Conservation (phyloP, 116 monocot genomes). For the Posidonia oceanica region DNA sequence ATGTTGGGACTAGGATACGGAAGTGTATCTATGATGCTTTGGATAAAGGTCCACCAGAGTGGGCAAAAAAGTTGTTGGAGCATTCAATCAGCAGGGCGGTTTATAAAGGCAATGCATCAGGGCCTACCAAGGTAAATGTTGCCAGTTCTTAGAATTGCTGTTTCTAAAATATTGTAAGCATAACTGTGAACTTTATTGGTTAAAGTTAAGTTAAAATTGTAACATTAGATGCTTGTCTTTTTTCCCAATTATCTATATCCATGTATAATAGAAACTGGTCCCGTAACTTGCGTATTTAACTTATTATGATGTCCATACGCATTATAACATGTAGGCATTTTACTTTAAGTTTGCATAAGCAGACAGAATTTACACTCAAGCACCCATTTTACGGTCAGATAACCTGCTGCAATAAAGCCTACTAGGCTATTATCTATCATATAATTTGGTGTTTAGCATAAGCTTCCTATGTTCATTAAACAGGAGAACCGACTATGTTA, state of each 20-base stretch:
- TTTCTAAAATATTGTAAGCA: not conserved
- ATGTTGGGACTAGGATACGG: conserved; percentile 96
- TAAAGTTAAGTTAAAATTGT: not conserved
- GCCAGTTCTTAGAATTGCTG: not conserved
- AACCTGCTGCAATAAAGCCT: no score
- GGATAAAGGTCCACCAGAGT: conserved; percentile 76
- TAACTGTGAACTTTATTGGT: not conserved
- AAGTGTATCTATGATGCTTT: conserved; percentile 79
- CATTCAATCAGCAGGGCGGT: conserved; percentile 97
- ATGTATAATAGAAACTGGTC: not conserved
- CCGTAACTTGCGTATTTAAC: no score
- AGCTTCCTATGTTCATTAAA: no score
- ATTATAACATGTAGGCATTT: not conserved
- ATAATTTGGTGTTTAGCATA: no score
- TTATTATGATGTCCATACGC: not conserved
- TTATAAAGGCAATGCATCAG: conserved; percentile 98
- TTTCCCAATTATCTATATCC: not conserved
- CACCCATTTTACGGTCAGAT: no score
- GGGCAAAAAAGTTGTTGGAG: conserved; percentile 79
- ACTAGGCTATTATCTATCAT: no score
- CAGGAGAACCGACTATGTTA: no score
- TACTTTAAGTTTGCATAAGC: no score
- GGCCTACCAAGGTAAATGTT: conserved; percentile 84
- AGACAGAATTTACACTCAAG: no score
- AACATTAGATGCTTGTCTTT: not conserved